Conservation (phyloP, 176 grass and related monocot genomes). For the Oryza nivara region DNA sequence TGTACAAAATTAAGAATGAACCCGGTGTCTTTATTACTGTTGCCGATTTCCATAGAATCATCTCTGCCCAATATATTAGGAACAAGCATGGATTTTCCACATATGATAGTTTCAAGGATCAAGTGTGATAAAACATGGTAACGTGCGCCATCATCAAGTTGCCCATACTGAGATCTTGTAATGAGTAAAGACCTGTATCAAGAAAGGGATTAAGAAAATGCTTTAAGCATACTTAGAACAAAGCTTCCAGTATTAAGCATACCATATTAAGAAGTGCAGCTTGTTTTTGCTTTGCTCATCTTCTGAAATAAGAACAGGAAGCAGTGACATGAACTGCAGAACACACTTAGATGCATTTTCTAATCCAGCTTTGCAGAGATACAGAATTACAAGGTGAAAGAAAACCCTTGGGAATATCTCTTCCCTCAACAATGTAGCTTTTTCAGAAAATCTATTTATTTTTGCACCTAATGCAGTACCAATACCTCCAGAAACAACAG, state of each 20-base stretch:
- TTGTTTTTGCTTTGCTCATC: conserved; percentile 88
- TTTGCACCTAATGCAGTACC: conserved; percentile 70
- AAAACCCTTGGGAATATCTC: conserved; percentile 86
- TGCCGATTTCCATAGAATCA: conserved; percentile 65
- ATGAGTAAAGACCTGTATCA: conserved; percentile 78
- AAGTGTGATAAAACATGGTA: conserved; percentile 89
- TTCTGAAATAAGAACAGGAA: conserved; percentile 82
- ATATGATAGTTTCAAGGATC: conserved; percentile 93
- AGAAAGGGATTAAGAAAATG: conserved; percentile 21
- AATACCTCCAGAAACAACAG: conserved; percentile 93
- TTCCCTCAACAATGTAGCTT: conserved; percentile 91
- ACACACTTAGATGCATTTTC: conserved; percentile 84
- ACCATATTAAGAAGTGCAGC: conserved; percentile 94
- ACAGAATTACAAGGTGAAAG: conserved; percentile 83
- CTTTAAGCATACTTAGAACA: background rate
- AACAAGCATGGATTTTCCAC: conserved; percentile 83
- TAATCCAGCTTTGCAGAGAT: conserved; percentile 93
- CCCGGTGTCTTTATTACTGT: conserved; percentile 71
- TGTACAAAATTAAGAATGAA: conserved; percentile 92
- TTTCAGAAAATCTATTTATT: conserved; percentile 62
- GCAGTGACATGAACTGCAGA: conserved; percentile 86
- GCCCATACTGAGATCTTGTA: conserved; percentile 72
- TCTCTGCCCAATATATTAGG: conserved; percentile 72
- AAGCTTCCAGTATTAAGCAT: background rate
- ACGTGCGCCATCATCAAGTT: conserved; percentile 87